Conservation (phyloP, 2,329 filamentous ascomycete genomes). For the Lojkania enalia region DNA sequence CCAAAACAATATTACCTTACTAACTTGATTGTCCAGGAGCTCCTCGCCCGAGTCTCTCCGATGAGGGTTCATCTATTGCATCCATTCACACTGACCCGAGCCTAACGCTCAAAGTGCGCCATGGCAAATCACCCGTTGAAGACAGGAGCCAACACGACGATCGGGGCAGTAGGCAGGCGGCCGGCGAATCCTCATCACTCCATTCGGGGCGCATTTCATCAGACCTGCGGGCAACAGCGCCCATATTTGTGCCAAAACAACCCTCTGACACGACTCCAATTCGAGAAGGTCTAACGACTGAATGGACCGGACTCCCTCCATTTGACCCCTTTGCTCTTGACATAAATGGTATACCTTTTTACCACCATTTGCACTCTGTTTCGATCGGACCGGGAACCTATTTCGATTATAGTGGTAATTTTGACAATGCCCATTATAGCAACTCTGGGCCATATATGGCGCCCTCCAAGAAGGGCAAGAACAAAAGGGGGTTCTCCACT, state of each 20-base stretch:
- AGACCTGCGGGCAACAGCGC: not conserved
- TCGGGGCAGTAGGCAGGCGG: too few species aligned
- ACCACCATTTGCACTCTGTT: too few species aligned
- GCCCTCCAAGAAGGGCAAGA: not conserved
- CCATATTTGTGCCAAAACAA: not conserved
- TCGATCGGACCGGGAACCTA: too few species aligned
- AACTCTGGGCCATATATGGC: not conserved
- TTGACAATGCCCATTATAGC: too few species aligned
- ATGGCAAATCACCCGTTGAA: not conserved
- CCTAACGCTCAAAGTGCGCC: not conserved
- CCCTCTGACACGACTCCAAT: too few species aligned
- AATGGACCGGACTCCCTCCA: too few species aligned
- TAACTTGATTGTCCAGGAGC: slow-evolving; percentile 21
- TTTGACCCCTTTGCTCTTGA: too few species aligned
- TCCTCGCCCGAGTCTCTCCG: slow-evolving; percentile 11
- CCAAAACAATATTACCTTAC: not conserved
- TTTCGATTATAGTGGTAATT: too few species aligned
- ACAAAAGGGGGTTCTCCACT: not conserved
- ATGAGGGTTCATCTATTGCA: not conserved
- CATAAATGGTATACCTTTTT: too few species aligned
- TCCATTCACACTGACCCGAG: not conserved
- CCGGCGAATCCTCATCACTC: too few species aligned
- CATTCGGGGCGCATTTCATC: too few species aligned
- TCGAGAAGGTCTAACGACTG: too few species aligned
- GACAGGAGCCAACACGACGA: not conserved